Percentiles rank a stretch among this genome's conserved stretches.
Conservation (phyloP, 495 filamentous ascomycete genomes). For the Tuber indicum region DNA sequence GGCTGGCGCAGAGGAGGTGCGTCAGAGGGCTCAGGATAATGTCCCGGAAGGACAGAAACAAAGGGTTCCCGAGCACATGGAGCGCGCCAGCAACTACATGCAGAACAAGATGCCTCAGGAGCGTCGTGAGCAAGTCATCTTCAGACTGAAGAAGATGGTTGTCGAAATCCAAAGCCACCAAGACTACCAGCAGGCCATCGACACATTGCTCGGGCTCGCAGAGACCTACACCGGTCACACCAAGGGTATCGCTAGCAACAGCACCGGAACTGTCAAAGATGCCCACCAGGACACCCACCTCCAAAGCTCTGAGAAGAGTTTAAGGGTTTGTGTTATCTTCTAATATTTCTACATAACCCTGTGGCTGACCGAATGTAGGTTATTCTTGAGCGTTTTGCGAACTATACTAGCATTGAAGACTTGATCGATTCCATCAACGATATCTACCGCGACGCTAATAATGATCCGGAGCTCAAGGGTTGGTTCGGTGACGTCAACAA, state of each 20-base stretch:
- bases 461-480: slow-evolving; percentile 73
- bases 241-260: slow-evolving; percentile 57
- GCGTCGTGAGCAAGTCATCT: slow-evolving; percentile 86
- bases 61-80: slow-evolving; percentile 50
- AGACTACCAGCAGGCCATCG: slow-evolving; percentile 83
- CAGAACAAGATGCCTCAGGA: slow-evolving; percentile 81
- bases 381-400: slow-evolving; percentile 91
- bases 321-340: slow-evolving; percentile 52
- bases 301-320: slow-evolving; percentile 64
- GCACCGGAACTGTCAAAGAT: slow-evolving; percentile 61
- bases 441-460: slow-evolving; percentile 86
- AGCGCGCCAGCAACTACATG: slow-evolving; percentile 65
- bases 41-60: slow-evolving; percentile 60
- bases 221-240: slow-evolving; percentile 78
- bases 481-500: slow-evolving; percentile 79
- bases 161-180: slow-evolving; percentile 89
- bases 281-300: slow-evolving; percentile 57
- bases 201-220: slow-evolving; percentile 73
- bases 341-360: slow-evolving; percentile 23
- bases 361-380: slow-evolving; percentile 56
- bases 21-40: slow-evolving; percentile 50
- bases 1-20: slow-evolving; percentile 50
- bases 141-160: slow-evolving; percentile 95
- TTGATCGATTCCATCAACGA: slow-evolving; percentile 77
- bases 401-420: slow-evolving; percentile 81